A percentile compares a stretch with the other conserved stretches of the same genome.
These are phyloP conservation scores for Tulasnella sp. DNA, from an alignment of 768 basidiomycete genomes.

Conservation along the genomic window DNA sequence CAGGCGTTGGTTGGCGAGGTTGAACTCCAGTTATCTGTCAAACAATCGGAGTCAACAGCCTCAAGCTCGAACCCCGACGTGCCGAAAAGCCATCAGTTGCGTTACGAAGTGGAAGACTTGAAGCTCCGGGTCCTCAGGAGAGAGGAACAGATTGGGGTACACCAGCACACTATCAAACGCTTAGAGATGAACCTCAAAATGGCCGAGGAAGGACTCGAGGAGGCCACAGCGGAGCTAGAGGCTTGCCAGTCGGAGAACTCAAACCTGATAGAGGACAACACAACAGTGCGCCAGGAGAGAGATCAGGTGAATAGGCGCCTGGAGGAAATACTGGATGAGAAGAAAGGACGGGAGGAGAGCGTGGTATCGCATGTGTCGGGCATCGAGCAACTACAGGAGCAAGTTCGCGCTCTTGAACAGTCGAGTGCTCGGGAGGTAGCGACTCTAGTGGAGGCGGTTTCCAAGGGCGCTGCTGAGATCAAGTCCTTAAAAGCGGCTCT, in stretches of 20 bases:
- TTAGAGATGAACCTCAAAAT: slow-evolving; percentile 64
- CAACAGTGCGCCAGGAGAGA: slow-evolving; percentile 60
- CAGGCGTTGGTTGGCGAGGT: neutral
- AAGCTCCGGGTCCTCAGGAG: slow-evolving; percentile 53
- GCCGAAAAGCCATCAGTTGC: neutral
- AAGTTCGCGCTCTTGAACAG: slow-evolving; percentile 39
- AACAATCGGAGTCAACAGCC: too few species aligned
- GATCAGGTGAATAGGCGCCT: slow-evolving; percentile 47
- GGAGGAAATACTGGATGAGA: slow-evolving; percentile 31
- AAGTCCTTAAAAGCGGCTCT: neutral
- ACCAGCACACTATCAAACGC: slow-evolving; percentile 68
- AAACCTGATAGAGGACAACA: slow-evolving; percentile 79
- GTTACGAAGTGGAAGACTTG: slow-evolving; percentile 48
- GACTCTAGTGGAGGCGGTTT: neutral
- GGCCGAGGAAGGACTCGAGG: slow-evolving; percentile 61
- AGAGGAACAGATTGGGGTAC: slow-evolving; percentile 65
- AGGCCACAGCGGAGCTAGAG: slow-evolving; percentile 63
- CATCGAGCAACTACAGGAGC: slow-evolving; percentile 40
- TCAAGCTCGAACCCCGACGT: too few species aligned
- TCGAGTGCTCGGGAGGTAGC: neutral
- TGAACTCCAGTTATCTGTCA: too few species aligned
- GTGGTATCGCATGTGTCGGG: neutral
- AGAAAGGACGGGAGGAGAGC: neutral
- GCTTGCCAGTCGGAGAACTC: slow-evolving; percentile 54
- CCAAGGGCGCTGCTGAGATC: neutral